These are phyloP conservation scores for Symbiodinium natans DNA, from an alignment of 73 alveolate genomes.

Conservation along the genomic window DNA sequence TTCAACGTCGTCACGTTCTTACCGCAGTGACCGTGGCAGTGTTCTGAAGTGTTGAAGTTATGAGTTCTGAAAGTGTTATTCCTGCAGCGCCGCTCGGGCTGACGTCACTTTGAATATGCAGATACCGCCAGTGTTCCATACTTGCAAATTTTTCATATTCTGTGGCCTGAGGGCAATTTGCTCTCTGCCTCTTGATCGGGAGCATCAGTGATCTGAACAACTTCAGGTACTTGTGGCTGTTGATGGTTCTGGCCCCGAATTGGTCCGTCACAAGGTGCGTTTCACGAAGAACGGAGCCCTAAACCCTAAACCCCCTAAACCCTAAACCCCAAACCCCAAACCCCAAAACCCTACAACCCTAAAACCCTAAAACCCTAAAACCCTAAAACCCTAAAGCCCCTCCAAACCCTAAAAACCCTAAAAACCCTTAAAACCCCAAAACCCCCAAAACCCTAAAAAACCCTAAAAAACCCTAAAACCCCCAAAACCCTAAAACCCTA, in stretches of 20 bases:
- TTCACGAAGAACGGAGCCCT: neutral
- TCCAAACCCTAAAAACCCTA: too few species aligned
- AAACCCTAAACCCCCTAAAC: neutral
- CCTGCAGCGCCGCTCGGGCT: neutral
- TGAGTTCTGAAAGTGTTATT: neutral
- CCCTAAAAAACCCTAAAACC: too few species aligned
- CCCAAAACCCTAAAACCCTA: too few species aligned
- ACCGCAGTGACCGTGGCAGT: slow-evolving; percentile 10
- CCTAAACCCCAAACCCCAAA: too few species aligned
- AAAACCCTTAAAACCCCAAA: too few species aligned
- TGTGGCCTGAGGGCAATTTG: neutral
- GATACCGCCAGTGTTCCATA: neutral
- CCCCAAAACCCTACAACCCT: too few species aligned
- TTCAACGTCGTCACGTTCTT: slow-evolving; percentile 66
- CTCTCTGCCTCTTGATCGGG: neutral
- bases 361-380: too few species aligned
- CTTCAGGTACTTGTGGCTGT: slow-evolving; percentile 78
- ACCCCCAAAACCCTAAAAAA: too few species aligned
- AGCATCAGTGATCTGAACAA: neutral
- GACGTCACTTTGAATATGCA: neutral
- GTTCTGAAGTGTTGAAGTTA: neutral
- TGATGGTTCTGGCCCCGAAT: slow-evolving; percentile 79
- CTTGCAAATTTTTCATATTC: neutral
- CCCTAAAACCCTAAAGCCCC: too few species aligned
- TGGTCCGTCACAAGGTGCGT: slow-evolving; percentile 79